phyloP scores from a whole-genome alignment of 2,329 filamentous ascomycete genomes.

The Colletotrichum viniferum region DNA sequence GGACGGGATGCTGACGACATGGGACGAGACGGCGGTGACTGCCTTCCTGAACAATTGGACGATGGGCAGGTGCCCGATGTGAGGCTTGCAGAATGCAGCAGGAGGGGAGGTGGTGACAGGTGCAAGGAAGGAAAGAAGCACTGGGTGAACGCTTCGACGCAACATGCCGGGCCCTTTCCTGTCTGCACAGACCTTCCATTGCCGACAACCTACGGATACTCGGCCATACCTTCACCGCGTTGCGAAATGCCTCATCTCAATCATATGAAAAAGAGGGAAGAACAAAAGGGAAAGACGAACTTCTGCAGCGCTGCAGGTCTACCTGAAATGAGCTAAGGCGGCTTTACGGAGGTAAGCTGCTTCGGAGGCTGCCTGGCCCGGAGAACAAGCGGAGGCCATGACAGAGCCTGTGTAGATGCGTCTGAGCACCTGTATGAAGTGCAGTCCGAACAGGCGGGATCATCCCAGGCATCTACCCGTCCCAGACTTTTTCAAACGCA shows the following conservation, averaged over 20 bases:
- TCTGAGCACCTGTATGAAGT: slow-evolving; percentile 3
- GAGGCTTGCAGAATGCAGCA: background rate
- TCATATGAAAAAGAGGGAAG: background rate
- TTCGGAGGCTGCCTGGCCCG: background rate
- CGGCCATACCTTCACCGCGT: background rate
- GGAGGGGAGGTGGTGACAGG: background rate
- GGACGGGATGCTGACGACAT: slow-evolving; percentile 14
- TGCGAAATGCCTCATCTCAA: background rate
- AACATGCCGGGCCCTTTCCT: background rate
- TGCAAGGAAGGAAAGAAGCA: background rate
- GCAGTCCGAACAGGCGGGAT: slow-evolving; percentile 4
- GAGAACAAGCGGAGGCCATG: background rate
- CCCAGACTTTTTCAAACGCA: background rate
- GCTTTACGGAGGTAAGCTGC: background rate
- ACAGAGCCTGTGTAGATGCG: background rate
- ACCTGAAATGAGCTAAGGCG: background rate
- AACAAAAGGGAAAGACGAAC: background rate
- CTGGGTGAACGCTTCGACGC: background rate
- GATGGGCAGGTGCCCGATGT: background rate
- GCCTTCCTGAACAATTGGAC: background rate
- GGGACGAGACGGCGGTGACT: slow-evolving; percentile 8
- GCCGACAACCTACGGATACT: background rate
- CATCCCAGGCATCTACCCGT: slow-evolving; percentile 11
- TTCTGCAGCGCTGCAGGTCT: background rate
- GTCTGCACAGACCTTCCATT: background rate